These are phyloP conservation scores for Diophrys appendiculata DNA, from an alignment of 73 alveolate genomes.

Conservation along the genomic window DNA sequence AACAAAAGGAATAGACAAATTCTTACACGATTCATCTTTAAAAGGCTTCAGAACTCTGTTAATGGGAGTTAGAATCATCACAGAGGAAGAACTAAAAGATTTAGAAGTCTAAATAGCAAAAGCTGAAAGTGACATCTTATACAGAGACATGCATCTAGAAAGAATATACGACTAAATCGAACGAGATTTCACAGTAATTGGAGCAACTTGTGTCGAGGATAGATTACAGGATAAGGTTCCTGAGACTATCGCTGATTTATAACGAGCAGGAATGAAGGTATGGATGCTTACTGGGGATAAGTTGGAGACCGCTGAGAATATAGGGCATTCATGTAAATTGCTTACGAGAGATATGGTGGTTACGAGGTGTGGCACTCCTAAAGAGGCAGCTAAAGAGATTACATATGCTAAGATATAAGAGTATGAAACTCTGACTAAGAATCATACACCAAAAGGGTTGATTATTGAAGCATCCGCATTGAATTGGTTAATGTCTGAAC, in stretches of 20 bases:
- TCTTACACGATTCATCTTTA: slow-evolving; percentile 65
- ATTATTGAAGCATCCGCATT: slow-evolving; percentile 60
- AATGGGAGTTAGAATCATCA: slow-evolving; percentile 74
- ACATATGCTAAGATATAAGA: slow-evolving; percentile 9
- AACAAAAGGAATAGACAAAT: slow-evolving; percentile 47
- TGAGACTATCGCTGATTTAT: slow-evolving; percentile 89
- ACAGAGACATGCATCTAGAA: slow-evolving; percentile 64
- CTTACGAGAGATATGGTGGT: slow-evolving; percentile 66
- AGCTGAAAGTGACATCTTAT: slow-evolving; percentile 72
- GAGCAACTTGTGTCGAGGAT: slow-evolving; percentile 98
- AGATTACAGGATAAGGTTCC: slow-evolving; percentile 95
- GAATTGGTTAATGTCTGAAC: slow-evolving; percentile 55
- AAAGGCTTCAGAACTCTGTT: slow-evolving; percentile 89
- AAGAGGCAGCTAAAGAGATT: slow-evolving; percentile 35
- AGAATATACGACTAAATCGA: slow-evolving; percentile 82
- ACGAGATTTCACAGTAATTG: slow-evolving; percentile 84
- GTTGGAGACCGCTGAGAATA: slow-evolving; percentile 96
- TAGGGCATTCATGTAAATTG: slow-evolving; percentile 90
- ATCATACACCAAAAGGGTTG: slow-evolving; percentile 26
- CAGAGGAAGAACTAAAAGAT: slow-evolving; percentile 5
- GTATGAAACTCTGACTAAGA: slow-evolving; percentile 25
- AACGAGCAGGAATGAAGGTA: slow-evolving; percentile 89
- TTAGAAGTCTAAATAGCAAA: slow-evolving; percentile 35
- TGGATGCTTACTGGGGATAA: slow-evolving; percentile 99
- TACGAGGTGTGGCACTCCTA: slow-evolving; percentile 11